Base-by-base conservation (phyloP, 2,329 filamentous ascomycete genomes). In the Aspergillus chevalieri region DNA sequence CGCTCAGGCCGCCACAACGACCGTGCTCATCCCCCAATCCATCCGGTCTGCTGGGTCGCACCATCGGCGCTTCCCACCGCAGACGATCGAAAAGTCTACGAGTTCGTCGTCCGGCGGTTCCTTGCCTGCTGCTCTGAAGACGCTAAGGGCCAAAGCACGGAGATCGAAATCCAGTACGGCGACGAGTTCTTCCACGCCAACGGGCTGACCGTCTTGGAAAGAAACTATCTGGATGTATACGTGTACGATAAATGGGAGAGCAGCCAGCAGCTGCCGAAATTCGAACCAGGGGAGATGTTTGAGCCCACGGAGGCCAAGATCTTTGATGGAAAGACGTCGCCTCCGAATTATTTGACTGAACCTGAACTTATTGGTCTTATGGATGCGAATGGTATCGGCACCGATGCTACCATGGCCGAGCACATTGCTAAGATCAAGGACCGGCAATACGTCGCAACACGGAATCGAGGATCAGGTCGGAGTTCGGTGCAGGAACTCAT, bases 361-460 rank as follows among this genome's bases (percentile, higher is more conserved):
- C 91, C 93, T 0, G 93, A 98, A 65, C 77, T 98, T 22, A 95
- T 98, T 64, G 87, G 86, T 3, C 79, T 98, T 9, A 98, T 98
- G 93, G 93, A 98, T 72, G 91, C 89, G 42, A 98, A 98, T 65
- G 93, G 93, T 2, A 98, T 98, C 56, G 93, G 93, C 10, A 98
- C 93, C 8, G 93, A 98, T 72, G 93, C 93, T 6, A 98, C 93
- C 1, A 98, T 98, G 93, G 93, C 93, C 0, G 93, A 98, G 62
- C 93, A 98, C 65, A 98, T 98, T 62, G 84, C 88, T 51, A 98
- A 92, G 70, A 95, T 98, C 60, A 90, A 97, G 68, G 83, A 91
- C 51, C 79, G 93, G 52, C 79, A 91, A 59, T 98, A 98, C 63
- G 92, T 90, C 45, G 81, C 83, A 49, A 85, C 86, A 64, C 64